A percentile compares a stretch with the other conserved stretches of the same genome.
Conservation (phyloP, 441 rosid genomes). For the Daphne laureola region DNA sequence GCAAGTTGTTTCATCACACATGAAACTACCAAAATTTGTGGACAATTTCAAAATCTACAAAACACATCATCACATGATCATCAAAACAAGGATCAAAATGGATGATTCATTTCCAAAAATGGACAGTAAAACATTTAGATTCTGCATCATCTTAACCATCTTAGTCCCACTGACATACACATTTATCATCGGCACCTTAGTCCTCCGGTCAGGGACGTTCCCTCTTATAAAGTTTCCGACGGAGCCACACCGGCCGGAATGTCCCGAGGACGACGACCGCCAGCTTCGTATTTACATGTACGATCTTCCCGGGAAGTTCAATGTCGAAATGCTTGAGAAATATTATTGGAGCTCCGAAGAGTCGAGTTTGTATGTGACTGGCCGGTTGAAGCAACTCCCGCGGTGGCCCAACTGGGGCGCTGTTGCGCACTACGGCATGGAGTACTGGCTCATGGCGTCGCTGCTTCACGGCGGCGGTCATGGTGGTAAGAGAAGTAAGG, state of each 20-base stretch:
- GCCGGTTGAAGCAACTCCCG: conserved; percentile 40
- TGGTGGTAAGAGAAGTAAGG: conserved; percentile 5
- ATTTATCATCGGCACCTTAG: too few relatives aligned
- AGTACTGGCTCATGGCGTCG: conserved; percentile 91
- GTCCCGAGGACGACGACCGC: neutral
- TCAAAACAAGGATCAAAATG: too few relatives aligned
- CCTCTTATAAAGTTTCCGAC: too few relatives aligned
- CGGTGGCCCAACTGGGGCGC: conserved; percentile 49
- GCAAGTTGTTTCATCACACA: too few relatives aligned
- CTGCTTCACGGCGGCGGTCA: conserved; percentile 37
- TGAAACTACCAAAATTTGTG: too few relatives aligned
- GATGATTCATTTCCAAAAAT: too few relatives aligned
- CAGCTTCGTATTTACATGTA: conserved; percentile 73
- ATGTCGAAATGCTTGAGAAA: conserved; percentile 64
- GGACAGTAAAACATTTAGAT: too few relatives aligned
- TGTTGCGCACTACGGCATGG: conserved; percentile 67
- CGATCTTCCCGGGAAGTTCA: conserved; percentile 73
- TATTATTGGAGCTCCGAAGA: conserved; percentile 18
- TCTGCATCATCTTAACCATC: too few relatives aligned
- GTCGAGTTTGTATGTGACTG: conserved; percentile 47
- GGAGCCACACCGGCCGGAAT: neutral
- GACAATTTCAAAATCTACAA: too few relatives aligned
- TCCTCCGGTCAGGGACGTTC: too few relatives aligned
- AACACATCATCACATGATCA: too few relatives aligned
- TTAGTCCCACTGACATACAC: too few relatives aligned